Conservation (phyloP, 495 filamentous ascomycete genomes). For the Aspergillus baeticus region DNA sequence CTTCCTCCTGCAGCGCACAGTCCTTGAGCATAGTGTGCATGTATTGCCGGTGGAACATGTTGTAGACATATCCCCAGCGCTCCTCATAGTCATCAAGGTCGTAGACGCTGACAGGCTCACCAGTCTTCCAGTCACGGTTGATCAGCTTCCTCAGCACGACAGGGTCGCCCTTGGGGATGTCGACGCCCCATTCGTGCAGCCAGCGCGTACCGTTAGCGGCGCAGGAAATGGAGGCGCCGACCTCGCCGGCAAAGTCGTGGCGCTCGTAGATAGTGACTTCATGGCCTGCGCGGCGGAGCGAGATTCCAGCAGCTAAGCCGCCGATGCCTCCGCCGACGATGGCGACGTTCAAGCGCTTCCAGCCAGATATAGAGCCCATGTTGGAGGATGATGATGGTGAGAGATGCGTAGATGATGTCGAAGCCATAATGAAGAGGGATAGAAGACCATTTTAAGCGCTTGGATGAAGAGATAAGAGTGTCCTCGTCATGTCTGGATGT, state of each 20-base stretch:
- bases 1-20: slow-evolving; percentile 40
- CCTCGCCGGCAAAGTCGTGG: slow-evolving; percentile 42
- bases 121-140: slow-evolving; percentile 50
- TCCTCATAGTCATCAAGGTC: slow-evolving; percentile 44
- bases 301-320: slow-evolving; percentile 64
- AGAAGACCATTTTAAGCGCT: neutral
- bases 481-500: neutral
- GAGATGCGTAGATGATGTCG: neutral
- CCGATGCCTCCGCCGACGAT: slow-evolving; percentile 69
- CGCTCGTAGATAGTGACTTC: slow-evolving; percentile 51
- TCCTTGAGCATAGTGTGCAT: slow-evolving; percentile 57
- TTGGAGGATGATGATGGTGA: neutral
- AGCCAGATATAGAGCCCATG: slow-evolving; percentile 19
- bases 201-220: slow-evolving; percentile 46
- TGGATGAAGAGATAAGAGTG: neutral
- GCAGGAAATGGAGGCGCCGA: slow-evolving; percentile 44
- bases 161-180: slow-evolving; percentile 43
- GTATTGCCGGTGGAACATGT: slow-evolving; percentile 56
- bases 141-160: slow-evolving; percentile 48
- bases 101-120: slow-evolving; percentile 44
- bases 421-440: neutral
- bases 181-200: slow-evolving; percentile 46
- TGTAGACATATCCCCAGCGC: slow-evolving; percentile 47
- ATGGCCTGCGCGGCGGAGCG: slow-evolving; percentile 63
- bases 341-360: slow-evolving; percentile 45